Percentiles rank a stretch among this genome's conserved stretches.
phyloP scores from a whole-genome alignment of 2,329 filamentous ascomycete species.

The Colletotrichum musae region DNA sequence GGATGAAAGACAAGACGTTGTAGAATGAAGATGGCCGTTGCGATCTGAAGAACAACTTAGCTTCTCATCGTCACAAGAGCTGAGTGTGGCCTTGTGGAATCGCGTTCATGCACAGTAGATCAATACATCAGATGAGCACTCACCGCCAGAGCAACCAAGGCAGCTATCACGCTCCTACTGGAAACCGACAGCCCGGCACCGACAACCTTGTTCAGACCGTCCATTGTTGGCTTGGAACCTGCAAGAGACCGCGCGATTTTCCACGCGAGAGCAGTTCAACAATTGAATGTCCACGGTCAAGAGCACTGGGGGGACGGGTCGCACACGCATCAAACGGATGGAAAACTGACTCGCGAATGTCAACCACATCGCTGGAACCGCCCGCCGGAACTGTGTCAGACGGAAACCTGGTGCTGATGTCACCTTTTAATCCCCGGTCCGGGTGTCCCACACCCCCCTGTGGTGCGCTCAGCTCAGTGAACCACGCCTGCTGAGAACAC shows the following conservation, averaged over 20 bases:
- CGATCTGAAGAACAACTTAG: neutral
- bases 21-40: neutral
- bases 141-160: neutral
- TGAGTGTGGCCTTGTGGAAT: neutral
- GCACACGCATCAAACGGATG: conserved; percentile 9
- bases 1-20: conserved; percentile 11
- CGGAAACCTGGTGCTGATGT: conserved; percentile 23
- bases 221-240: conserved; percentile 19
- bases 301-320: neutral
- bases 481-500: neutral
- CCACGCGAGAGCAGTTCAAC: neutral
- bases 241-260: neutral
- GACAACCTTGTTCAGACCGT: conserved; percentile 19
- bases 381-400: conserved; percentile 10
- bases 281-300: neutral
- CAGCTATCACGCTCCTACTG: neutral
- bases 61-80: too few relatives aligned
- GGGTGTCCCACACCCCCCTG: neutral
- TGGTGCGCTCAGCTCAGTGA: neutral
- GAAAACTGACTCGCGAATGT: conserved; percentile 5
- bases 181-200: conserved; percentile 10
- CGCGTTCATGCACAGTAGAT: neutral
- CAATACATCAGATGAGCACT: conserved; percentile 2
- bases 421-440: conserved; percentile 16
- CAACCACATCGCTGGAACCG: neutral